Conservation (phyloP, 768 basidiomycete species). For the Naematelia aurantialba region DNA sequence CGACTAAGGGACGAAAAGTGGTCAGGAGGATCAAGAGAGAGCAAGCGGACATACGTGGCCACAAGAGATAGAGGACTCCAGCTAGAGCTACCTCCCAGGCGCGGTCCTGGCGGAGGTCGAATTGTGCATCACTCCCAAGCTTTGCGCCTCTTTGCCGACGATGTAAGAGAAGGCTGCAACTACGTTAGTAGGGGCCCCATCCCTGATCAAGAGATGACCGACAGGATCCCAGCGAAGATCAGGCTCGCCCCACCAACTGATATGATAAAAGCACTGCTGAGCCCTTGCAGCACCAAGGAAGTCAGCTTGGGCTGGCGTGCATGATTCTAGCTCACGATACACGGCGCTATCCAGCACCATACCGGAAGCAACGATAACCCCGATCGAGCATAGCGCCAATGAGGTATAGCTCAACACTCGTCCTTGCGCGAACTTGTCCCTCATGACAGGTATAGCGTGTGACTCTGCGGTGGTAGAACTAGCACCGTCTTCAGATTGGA, state of each 20-base stretch:
- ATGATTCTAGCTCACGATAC: slow-evolving; percentile 18
- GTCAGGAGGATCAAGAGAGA: neutral
- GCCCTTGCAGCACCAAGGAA: neutral
- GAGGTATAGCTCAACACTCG: slow-evolving; percentile 31
- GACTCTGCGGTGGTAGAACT: neutral
- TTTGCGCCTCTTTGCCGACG: slow-evolving; percentile 2
- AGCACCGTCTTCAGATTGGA: neutral
- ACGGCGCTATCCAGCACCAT: slow-evolving; percentile 11
- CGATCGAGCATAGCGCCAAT: slow-evolving; percentile 21
- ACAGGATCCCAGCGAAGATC: slow-evolving; percentile 8
- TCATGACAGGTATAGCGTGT: neutral
- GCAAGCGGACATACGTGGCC: slow-evolving; percentile 33
- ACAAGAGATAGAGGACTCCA: slow-evolving; percentile 26
- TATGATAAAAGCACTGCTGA: slow-evolving; percentile 13
- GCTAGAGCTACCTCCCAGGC: slow-evolving; percentile 32
- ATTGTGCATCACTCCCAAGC: neutral
- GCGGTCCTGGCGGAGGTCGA: slow-evolving; percentile 9
- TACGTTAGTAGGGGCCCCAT: neutral
- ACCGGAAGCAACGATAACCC: slow-evolving; percentile 12
- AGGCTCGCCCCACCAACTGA: slow-evolving; percentile 2
- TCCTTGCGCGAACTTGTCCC: slow-evolving; percentile 35
- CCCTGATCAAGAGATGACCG: neutral
- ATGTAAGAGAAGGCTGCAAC: neutral
- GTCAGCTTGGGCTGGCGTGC: neutral
- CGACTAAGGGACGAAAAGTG: slow-evolving; percentile 8